Evolutionary conservation across 495 filamentous ascomycete genomes (phyloP).

Genomic region (Bryoglossum gracile): DNA sequence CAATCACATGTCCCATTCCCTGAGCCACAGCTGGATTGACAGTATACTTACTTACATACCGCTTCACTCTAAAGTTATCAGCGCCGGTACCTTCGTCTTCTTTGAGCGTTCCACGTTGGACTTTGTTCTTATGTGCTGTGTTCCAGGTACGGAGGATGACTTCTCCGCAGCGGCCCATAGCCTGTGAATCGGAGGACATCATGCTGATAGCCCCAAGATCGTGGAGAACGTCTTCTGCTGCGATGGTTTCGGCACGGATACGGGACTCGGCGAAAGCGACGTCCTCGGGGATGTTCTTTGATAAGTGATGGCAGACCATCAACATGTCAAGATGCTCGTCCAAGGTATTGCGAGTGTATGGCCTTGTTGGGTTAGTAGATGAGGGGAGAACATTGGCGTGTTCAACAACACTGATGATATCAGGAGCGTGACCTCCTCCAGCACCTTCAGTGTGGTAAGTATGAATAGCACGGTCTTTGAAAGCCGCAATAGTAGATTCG

Average conservation of each 20-base stretch:
- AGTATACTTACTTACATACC: conserved; percentile 95
- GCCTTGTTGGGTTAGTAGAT: conserved; percentile 88
- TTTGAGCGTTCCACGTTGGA: conserved; percentile 66
- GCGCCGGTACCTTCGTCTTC: conserved; percentile 78
- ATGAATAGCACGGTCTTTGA: conserved; percentile 89
- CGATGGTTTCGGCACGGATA: conserved; percentile 94
- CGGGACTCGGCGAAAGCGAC: conserved; percentile 93
- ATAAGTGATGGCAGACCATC: conserved; percentile 96
- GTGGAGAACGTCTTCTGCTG: conserved; percentile 94
- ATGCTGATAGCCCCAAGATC: conserved; percentile 95
- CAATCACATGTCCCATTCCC: conserved; percentile 86
- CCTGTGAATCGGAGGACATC: conserved; percentile 96
- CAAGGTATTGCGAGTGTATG: conserved; percentile 87
- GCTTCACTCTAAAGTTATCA: conserved; percentile 89
- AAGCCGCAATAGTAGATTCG: conserved; percentile 80
- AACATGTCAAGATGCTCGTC: conserved; percentile 98
- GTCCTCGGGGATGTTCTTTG: conserved; percentile 88
- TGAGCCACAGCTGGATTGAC: conserved; percentile 94
- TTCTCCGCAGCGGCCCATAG: conserved; percentile 96
- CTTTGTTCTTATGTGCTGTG: conserved; percentile 96
- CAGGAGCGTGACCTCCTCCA: conserved; percentile 91
- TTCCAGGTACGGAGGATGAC: conserved; percentile 95
- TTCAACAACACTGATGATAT: conserved; percentile 93
- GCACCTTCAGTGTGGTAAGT: conserved; percentile 98
- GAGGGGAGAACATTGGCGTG: conserved; percentile 88